These are phyloP conservation scores for Avena sativa DNA, from an alignment of 176 grass and related monocot genomes.

Conservation along the genomic window DNA sequence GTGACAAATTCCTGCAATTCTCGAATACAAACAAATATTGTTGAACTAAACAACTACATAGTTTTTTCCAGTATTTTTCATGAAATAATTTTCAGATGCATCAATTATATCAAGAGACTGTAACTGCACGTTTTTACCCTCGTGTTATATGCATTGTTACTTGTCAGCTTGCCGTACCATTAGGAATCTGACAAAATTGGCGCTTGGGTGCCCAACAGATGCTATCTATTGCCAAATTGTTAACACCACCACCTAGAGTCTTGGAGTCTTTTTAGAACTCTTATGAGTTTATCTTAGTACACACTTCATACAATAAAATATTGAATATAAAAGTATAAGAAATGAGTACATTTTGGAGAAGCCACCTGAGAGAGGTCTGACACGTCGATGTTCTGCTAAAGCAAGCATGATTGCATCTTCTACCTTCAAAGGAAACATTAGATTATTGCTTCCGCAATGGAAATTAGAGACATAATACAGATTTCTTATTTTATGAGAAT, in stretches of 20 bases:
- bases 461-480: slow-evolving; percentile 35
- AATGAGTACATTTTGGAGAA: slow-evolving; percentile 66
- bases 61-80: background rate
- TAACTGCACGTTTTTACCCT: background rate
- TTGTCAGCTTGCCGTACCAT: slow-evolving; percentile 7
- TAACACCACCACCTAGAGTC: slow-evolving; percentile 1
- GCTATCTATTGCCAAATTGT: slow-evolving; percentile 2
- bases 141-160: slow-evolving; percentile 12
- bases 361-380: slow-evolving; percentile 81
- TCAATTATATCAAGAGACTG: slow-evolving; percentile 10
- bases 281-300: slow-evolving; percentile 12
- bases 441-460: slow-evolving; percentile 10
- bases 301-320: slow-evolving; percentile 41
- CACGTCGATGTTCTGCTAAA: slow-evolving; percentile 75
- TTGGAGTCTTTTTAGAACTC: background rate
- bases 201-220: slow-evolving; percentile 12
- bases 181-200: background rate
- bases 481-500: slow-evolving; percentile 34
- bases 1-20: slow-evolving; percentile 2
- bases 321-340: slow-evolving; percentile 62
- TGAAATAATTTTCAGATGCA: slow-evolving; percentile 5
- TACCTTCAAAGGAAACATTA: slow-evolving; percentile 70
- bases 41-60: slow-evolving; percentile 18
- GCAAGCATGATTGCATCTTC: slow-evolving; percentile 88
- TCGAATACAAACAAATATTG: background rate